Evolutionary conservation across 73 alveolate genomes (phyloP).

Genomic region (Uronychia setigera): DNA sequence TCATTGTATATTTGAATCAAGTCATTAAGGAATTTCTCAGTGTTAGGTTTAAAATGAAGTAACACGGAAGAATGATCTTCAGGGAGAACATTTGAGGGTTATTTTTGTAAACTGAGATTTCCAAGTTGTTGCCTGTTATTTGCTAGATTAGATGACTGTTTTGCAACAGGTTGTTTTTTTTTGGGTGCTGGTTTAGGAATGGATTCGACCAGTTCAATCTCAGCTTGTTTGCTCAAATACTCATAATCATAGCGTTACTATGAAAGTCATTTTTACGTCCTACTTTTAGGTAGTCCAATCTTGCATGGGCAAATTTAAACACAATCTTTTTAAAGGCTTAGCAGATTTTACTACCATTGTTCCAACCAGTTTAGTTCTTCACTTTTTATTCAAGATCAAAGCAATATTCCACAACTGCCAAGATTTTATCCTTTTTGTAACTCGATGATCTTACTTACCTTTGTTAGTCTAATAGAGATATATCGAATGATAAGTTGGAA

Average conservation of each 20-base stretch:
- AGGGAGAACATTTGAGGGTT: background rate
- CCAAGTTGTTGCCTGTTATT: too few species aligned
- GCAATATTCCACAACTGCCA: background rate
- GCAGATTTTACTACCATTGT: background rate
- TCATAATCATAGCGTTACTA: background rate
- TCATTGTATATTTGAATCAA: constrained; percentile 36
- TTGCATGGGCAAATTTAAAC: background rate
- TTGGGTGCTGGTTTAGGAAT: constrained; percentile 17
- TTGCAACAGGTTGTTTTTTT: background rate
- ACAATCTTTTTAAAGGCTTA: background rate
- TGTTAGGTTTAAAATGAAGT: background rate
- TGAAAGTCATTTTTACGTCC: background rate
- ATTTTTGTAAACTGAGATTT: constrained; percentile 17
- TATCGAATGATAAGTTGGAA: background rate
- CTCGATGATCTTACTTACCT: too few species aligned
- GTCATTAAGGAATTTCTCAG: constrained; percentile 15
- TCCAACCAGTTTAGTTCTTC: background rate
- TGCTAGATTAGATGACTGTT: background rate
- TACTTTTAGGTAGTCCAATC: background rate
- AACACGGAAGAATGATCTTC: background rate
- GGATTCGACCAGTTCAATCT: background rate
- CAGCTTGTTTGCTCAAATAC: background rate
- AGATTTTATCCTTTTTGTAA: background rate
- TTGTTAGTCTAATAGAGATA: background rate
- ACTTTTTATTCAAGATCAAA: background rate